Conservation (phyloP, 2,329 filamentous ascomycete species). For the Xylaria sp. region DNA sequence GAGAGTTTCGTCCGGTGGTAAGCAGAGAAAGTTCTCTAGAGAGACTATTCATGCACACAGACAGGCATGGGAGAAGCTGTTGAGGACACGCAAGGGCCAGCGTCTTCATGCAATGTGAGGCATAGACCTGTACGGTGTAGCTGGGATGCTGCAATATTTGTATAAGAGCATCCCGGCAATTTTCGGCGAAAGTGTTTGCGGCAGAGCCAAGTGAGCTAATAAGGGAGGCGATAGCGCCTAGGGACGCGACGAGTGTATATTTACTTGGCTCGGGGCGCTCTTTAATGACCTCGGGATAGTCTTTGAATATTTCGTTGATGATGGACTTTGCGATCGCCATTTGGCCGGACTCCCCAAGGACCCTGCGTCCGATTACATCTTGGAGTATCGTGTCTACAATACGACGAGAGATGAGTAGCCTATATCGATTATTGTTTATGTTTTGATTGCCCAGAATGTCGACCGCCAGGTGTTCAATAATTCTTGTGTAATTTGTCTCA, state of each 20-base stretch:
- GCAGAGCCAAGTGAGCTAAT: constrained; percentile 85
- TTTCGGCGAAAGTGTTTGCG: constrained; percentile 79
- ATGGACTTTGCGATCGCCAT: constrained; percentile 82
- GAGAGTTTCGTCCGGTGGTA: constrained; percentile 77
- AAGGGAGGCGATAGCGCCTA: constrained; percentile 82
- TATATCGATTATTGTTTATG: constrained; percentile 86
- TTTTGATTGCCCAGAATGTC: constrained; percentile 81
- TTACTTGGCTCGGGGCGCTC: constrained; percentile 91
- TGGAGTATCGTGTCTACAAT: constrained; percentile 87
- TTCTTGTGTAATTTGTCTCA: constrained; percentile 81
- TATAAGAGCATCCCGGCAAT: constrained; percentile 84
- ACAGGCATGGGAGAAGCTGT: constrained; percentile 88
- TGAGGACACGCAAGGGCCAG: constrained; percentile 93
- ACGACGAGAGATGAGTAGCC: constrained; percentile 83
- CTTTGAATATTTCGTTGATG: constrained; percentile 89
- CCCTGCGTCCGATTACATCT: constrained; percentile 80
- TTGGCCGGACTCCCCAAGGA: constrained; percentile 90
- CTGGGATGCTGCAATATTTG: constrained; percentile 94
- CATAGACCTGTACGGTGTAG: constrained; percentile 93
- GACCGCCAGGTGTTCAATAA: constrained; percentile 81
- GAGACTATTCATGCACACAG: constrained; percentile 96
- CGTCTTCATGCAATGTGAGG: constrained; percentile 83
- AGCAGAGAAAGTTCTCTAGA: constrained; percentile 85
- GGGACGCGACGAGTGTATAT: constrained; percentile 79
- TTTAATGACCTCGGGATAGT: constrained; percentile 89